Evolutionary conservation across 2,329 filamentous ascomycete species (phyloP), one percentile per base, ranked within the genome.

Genomic region (Diaporthe longicolla): DNA sequence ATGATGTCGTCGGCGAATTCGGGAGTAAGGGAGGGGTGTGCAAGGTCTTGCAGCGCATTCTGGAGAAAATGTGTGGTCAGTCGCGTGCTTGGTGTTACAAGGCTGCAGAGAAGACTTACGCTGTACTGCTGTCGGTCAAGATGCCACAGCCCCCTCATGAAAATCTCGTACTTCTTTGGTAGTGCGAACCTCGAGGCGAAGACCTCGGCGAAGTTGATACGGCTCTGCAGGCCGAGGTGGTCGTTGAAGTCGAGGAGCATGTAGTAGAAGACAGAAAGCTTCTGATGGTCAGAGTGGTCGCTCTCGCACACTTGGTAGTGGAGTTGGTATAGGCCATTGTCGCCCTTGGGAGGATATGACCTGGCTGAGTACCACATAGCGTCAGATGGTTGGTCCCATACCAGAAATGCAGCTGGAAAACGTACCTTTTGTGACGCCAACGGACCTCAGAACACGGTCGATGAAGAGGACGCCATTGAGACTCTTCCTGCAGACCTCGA

Each of bases 1-100:
- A 97, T 87, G 70, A 97, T 95, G 75, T 97, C 93, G 83, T 97
- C 94, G 73, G 93, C 89, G 79, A 97, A 97, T 71, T 95, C 95
- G 48, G 93, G 92, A 26, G 93, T 91, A 6, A 97, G 87, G 1
- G 93, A 94, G 0, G 95, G 94, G 78, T 97, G 93, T 5, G 94
- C 92, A 19, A 97, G 89, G 80, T 93, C 91, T 78, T 94, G 91
- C 37, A 97, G 87, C 3, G 94, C 94, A 76, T 85, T 83, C 89
- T 93, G 57, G 17, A 50, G 0, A n/a, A 40, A 40, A 40, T 11
- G 37, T 40, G 8, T 29, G 17, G 45, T 68, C 15, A 68, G 63
- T n/a, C 10, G 63, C 48, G 4, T 21, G 48, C n/a, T 4, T 11
- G 37, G 37, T 40, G 37, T 40, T 11, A 13, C 13, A 40, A 40